Evolutionary conservation across 164 flowering plant species (phyloP).

Genomic region (Cinnamomum chago): DNA sequence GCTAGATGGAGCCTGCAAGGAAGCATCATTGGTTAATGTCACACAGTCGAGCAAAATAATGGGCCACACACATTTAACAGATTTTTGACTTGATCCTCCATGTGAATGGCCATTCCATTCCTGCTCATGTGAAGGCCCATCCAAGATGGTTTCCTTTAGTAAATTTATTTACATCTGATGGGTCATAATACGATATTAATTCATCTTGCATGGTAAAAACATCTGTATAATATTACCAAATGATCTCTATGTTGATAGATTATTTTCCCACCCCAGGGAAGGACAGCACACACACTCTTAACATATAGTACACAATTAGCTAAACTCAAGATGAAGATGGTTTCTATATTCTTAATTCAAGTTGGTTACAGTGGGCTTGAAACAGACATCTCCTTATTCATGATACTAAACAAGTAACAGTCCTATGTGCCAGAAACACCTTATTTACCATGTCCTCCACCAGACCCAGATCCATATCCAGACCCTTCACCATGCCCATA

Average conservation of each 20-base stretch:
- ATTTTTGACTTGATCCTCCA: background rate
- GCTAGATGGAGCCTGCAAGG: too few relatives aligned
- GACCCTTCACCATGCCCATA: slow-evolving; percentile 8
- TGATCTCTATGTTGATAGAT: too few relatives aligned
- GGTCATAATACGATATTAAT: background rate
- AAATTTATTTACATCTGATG: too few relatives aligned
- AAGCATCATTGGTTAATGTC: too few relatives aligned
- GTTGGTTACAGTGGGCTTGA: background rate
- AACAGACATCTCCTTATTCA: background rate
- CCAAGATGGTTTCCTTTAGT: too few relatives aligned
- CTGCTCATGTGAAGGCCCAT: too few relatives aligned
- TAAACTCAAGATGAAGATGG: background rate
- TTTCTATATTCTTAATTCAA: background rate
- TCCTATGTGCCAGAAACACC: background rate
- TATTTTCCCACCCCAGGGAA: background rate
- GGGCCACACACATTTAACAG: background rate
- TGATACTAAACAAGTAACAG: background rate
- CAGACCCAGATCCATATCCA: slow-evolving; percentile 11
- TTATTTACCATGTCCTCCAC: slow-evolving; percentile 2
- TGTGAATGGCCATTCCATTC: too few relatives aligned
- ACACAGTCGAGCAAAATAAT: too few relatives aligned
- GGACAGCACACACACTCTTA: background rate
- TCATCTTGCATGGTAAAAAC: background rate
- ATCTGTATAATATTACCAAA: background rate
- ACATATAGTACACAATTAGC: background rate